These are phyloP conservation scores for Chrysosporium queenslandicum DNA, from an alignment of 2,329 filamentous ascomycete genomes.

Conservation along the genomic window DNA sequence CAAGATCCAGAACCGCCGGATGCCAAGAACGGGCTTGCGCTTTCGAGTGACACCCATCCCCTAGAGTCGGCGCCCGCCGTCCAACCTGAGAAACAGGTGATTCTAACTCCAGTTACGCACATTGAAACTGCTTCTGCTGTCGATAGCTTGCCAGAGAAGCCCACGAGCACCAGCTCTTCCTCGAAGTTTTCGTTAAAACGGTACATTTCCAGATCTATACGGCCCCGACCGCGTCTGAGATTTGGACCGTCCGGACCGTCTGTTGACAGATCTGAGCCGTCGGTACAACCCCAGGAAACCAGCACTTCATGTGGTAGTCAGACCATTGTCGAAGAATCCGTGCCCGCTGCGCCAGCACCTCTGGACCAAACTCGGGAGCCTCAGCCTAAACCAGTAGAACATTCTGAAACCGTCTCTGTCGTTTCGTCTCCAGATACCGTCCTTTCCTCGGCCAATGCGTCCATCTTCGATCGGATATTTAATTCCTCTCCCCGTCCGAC, in stretches of 20 bases:
- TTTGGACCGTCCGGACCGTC: not conserved
- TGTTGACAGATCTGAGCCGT: not conserved
- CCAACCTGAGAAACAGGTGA: not conserved
- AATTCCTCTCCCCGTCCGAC: conserved; percentile 3
- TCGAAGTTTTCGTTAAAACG: conserved; percentile 10
- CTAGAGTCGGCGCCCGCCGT: not conserved
- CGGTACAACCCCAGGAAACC: not conserved
- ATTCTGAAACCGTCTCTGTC: not conserved
- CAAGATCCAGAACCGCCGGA: not conserved
- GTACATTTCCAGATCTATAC: conserved; percentile 7
- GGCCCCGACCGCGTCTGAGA: not conserved
- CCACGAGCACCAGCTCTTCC: not conserved
- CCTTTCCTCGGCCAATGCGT: conserved; percentile 9
- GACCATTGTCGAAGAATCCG: not conserved
- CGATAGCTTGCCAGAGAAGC: not conserved
- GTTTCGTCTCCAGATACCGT: conserved; percentile 3
- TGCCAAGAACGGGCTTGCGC: conserved; percentile 2
- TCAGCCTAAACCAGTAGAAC: not conserved
- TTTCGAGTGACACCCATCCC: not conserved
- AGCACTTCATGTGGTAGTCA: not conserved
- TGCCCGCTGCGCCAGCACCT: not conserved
- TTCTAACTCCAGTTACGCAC: not conserved
- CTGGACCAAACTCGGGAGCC: not conserved
- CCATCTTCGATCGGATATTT: conserved; percentile 7
- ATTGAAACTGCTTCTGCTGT: not conserved